phyloP scores from a whole-genome alignment of 345 rosid species.

The Isatis tinctoria region DNA sequence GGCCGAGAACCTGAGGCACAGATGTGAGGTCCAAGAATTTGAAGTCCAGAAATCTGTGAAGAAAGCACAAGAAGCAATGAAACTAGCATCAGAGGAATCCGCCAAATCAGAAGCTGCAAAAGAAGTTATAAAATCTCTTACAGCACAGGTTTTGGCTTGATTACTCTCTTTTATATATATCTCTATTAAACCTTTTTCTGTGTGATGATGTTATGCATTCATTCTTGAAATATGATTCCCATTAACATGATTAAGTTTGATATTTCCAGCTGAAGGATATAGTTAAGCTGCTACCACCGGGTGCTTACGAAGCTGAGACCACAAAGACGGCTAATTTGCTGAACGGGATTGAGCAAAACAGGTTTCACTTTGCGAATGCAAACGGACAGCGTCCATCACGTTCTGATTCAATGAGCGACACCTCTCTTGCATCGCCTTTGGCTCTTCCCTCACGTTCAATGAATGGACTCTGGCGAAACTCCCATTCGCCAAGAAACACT shows the following conservation, averaged over 20 bases:
- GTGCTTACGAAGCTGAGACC: slow-evolving; percentile 56
- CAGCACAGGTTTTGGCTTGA: slow-evolving; percentile 64
- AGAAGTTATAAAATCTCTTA: slow-evolving; percentile 92
- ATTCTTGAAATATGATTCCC: not conserved
- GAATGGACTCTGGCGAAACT: slow-evolving; percentile 41
- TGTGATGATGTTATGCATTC: not conserved
- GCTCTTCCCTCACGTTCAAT: slow-evolving; percentile 32
- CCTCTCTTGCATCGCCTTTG: slow-evolving; percentile 47
- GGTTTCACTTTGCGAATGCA: slow-evolving; percentile 46
- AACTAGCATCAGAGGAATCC: slow-evolving; percentile 71
- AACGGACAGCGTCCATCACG: slow-evolving; percentile 63
- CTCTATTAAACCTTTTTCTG: not conserved
- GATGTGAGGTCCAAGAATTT: slow-evolving; percentile 79
- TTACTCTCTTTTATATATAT: not conserved
- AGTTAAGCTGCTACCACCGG: slow-evolving; percentile 77
- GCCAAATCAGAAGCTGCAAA: slow-evolving; percentile 85
- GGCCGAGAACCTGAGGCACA: slow-evolving; percentile 73
- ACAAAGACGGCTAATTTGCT: slow-evolving; percentile 39
- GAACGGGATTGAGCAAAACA: slow-evolving; percentile 70
- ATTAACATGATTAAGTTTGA: not conserved
- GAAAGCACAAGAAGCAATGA: slow-evolving; percentile 79
- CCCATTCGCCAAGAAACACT: slow-evolving; percentile 42
- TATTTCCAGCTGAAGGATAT: slow-evolving; percentile 79
- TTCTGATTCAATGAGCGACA: slow-evolving; percentile 51
- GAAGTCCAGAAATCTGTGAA: slow-evolving; percentile 79